Evolutionary conservation across 371 early-diverging fungal species (phyloP), one percentile per base, ranked within the genome.

Genomic region (Actinomortierella ambigua): DNA sequence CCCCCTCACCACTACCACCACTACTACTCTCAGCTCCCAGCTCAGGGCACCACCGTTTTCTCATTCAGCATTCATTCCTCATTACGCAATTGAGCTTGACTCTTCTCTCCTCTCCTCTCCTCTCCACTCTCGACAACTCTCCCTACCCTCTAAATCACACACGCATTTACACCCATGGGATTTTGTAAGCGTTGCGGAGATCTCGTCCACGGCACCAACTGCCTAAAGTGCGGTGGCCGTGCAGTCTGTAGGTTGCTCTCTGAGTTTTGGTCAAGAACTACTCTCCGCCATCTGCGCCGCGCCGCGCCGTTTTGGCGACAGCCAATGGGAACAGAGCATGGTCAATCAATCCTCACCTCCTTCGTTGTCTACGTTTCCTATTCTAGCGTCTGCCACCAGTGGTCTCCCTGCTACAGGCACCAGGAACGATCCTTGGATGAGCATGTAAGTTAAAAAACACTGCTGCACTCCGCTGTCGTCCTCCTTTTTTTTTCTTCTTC

Each of bases 161-260:
- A 9, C 14, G 52, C 11, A 14, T 24, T 4, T 5, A 24, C 34
- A 11, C 39, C 44, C 15, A 86, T 86, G 86, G 80, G 84, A 22
- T 86, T 81, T 63, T 86, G 86, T 68, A 80, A 80, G 64, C 84
- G 83, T 27, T 86, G 86, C 59, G 86, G 86, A 42, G 84, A 86
- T 48, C 81, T 86, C 46, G 68, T 79, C 23, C 48, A 70, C 27
- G 75, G 66, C 22, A 79, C 81, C 60, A 86, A 82, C 67, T 86
- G 86, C 56, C 59, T 78, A 40, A 80, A 79, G 71, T 86, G 86
- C 61, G 85, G 86, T 44, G 86, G 86, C 28, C 71, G 81, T 39
- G 70, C 83, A 50, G 85, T 86, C 42, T 79, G 86, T 85, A 79
- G 55, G 75, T 76, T n/a, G 9, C 13, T 29, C 23, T n/a, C n/a